phyloP scores from a whole-genome alignment of 2,329 filamentous ascomycete genomes.

The Penicillium digitatum region DNA sequence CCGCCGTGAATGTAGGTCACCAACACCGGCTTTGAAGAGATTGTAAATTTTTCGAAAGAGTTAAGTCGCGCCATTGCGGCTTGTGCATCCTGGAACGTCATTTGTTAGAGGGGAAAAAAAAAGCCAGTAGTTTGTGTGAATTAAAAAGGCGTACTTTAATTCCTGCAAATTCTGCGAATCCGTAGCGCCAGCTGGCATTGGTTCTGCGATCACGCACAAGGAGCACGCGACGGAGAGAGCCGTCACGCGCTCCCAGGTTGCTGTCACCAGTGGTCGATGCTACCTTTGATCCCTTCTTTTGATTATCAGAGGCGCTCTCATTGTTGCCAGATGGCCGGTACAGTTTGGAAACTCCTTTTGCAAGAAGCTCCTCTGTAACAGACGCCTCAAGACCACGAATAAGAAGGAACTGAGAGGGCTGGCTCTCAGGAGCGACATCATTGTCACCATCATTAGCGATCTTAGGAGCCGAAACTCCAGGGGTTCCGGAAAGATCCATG shows the following conservation, averaged over 20 bases:
- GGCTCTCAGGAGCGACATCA: conserved; percentile 53
- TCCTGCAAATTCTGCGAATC: conserved; percentile 77
- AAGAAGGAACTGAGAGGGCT: conserved; percentile 71
- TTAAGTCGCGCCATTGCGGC: conserved; percentile 69
- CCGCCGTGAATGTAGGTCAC: conserved; percentile 78
- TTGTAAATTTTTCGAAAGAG: conserved; percentile 70
- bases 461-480: conserved; percentile 40
- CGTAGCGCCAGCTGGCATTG: conserved; percentile 73
- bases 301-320: conserved; percentile 35
- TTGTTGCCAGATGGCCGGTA: conserved; percentile 53
- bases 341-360: conserved; percentile 68
- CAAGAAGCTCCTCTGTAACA: conserved; percentile 68
- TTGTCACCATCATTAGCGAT: conserved; percentile 53
- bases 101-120: background rate
- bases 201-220: conserved; percentile 68
- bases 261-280: conserved; percentile 55
- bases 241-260: conserved; percentile 66
- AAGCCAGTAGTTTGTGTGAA: background rate
- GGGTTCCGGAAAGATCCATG: conserved; percentile 31
- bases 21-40: conserved; percentile 67
- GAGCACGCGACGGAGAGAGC: conserved; percentile 72
- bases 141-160: conserved; percentile 49
- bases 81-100: conserved; percentile 56
- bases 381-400: conserved; percentile 67
- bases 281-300: conserved; percentile 49